Evolutionary conservation across 345 rosid species (phyloP), one percentile per base, ranked within the genome.

Genomic region (Kernera saxatilis): DNA sequence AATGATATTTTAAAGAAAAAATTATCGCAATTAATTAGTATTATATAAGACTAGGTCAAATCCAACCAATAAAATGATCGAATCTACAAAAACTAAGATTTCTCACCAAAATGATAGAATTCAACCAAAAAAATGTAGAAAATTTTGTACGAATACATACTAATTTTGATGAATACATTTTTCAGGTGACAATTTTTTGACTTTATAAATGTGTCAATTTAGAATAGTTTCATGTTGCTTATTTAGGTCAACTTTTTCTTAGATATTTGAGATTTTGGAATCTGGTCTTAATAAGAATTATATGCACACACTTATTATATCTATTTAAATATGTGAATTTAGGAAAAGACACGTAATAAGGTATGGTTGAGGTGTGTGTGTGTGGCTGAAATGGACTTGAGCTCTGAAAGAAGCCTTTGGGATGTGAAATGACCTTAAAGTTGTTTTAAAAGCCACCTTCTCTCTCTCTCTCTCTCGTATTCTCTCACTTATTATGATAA

Each of bases 301-400:
- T 51, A 37, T 35, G 27, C 17, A 48, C 14, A 35, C 33, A 64
- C 45, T 41, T 32, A 13, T 40, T 40, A 65, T 35, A 37, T n/a
- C 11, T 49, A 23, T 5, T 8, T 2, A 41, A 14, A 36, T 50
- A 50, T 40, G 55, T 40, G 73, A 58, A 58, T 8, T 49, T 50
- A 67, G 14, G 54, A 40, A 58, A 40, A 30, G 73, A 43, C 73
- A 58, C 68, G 53, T 66, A 66, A 8, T 40, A 49, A 43, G 68
- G 61, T 39, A 22, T 14, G 72, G 45, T 48, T 49, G 44, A 73
- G 54, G 53, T 22, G n/a, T 69, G 55, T 36, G 53, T 62, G 64
- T 71, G 75, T 73, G 79, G 79, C 41, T 69, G 69, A 75, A 75
- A 75, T 19, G 23, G 40, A 25, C 17, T 61, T 44, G 69, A 52